Conservation (phyloP, 2,329 filamentous ascomycete species). For the Trichoderma sp. region DNA sequence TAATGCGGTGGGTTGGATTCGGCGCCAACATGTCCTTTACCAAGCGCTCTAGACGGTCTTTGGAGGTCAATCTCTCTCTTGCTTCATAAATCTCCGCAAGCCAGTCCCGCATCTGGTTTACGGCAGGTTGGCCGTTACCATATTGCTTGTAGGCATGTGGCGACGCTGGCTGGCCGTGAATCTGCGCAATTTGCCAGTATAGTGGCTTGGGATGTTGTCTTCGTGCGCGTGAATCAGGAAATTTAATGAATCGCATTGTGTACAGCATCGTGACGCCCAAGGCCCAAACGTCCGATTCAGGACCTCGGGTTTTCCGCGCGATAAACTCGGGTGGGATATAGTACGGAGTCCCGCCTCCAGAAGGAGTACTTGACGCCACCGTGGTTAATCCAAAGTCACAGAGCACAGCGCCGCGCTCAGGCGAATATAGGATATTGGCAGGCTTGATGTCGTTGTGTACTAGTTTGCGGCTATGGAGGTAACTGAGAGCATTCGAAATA, state of each 20-base stretch:
- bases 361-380: slow-evolving; percentile 49
- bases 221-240: slow-evolving; percentile 56
- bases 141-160: slow-evolving; percentile 41
- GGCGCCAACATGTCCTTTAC: slow-evolving; percentile 59
- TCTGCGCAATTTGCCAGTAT: slow-evolving; percentile 62
- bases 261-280: slow-evolving; percentile 65
- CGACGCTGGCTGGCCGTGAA: slow-evolving; percentile 49
- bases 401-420: slow-evolving; percentile 60
- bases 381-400: slow-evolving; percentile 65
- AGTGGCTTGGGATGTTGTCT: slow-evolving; percentile 54
- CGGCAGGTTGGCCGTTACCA: slow-evolving; percentile 48
- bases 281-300: slow-evolving; percentile 63
- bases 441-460: slow-evolving; percentile 68
- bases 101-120: slow-evolving; percentile 60
- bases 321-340: slow-evolving; percentile 67
- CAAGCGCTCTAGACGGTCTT: slow-evolving; percentile 56
- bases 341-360: slow-evolving; percentile 62
- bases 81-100: slow-evolving; percentile 57
- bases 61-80: slow-evolving; percentile 49
- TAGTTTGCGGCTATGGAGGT: slow-evolving; percentile 57
- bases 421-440: slow-evolving; percentile 63
- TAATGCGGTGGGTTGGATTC: slow-evolving; percentile 56
- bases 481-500: slow-evolving; percentile 58
- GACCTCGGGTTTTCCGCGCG: slow-evolving; percentile 56
- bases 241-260: slow-evolving; percentile 57